Evolutionary conservation across 2,329 filamentous ascomycete species (phyloP).

Genomic region (Pseudogymnoascus pannorum): DNA sequence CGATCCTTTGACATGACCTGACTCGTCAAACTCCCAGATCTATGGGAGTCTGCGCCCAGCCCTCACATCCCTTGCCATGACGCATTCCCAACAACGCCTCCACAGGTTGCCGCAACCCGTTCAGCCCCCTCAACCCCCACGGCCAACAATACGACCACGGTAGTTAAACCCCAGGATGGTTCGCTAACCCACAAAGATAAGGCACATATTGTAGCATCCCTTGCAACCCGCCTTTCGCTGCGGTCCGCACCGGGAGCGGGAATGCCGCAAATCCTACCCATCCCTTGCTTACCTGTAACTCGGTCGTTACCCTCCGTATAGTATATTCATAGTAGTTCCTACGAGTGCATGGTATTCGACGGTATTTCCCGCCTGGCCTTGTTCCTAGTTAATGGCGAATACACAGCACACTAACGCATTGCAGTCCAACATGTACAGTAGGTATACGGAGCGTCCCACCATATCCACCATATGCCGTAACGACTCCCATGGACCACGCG

Average conservation of each 20-base stretch:
- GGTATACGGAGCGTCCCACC: neutral
- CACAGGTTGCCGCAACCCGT: neutral
- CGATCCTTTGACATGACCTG: neutral
- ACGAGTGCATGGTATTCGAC: no score
- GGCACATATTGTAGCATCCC: neutral
- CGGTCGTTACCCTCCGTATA: no score
- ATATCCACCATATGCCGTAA: neutral
- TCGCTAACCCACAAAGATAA: neutral
- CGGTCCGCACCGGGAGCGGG: neutral
- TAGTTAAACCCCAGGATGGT: neutral
- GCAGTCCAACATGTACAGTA: neutral
- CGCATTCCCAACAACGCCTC: neutral
- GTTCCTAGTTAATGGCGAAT: neutral
- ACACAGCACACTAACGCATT: neutral
- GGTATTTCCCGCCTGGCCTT: neutral
- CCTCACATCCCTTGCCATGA: neutral
- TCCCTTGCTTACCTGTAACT: neutral
- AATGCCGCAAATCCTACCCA: neutral
- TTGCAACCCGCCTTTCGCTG: neutral
- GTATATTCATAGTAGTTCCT: no score
- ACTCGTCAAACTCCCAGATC: neutral
- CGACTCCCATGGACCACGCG: neutral
- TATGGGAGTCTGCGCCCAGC: neutral
- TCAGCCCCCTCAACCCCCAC: neutral
- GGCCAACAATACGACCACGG: neutral